Percentiles rank a stretch among this genome's conserved stretches.
These are phyloP conservation scores for Beauveria sp. DNA, from an alignment of 2,329 filamentous ascomycete species.

Conservation along the genomic window DNA sequence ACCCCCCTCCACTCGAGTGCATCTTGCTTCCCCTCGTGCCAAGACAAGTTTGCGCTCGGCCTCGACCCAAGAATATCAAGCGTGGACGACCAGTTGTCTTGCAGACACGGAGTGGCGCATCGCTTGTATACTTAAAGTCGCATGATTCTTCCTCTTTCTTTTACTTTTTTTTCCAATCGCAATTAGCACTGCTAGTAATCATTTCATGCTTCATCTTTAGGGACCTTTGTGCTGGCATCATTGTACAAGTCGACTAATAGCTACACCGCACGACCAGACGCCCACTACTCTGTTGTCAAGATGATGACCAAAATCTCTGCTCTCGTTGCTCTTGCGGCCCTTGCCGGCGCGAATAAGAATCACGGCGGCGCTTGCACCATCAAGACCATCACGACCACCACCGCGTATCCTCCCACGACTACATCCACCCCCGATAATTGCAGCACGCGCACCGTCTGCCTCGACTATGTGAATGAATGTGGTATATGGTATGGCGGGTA, in stretches of 20 bases:
- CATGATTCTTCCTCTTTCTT: not conserved
- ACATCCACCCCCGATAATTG: slow-evolving; percentile 15
- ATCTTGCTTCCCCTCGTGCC: no score
- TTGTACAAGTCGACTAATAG: no score
- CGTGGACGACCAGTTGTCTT: not conserved
- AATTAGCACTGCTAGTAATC: not conserved
- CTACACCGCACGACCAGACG: not conserved
- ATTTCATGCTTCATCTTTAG: no score
- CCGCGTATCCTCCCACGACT: not conserved
- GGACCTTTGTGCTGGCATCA: no score
- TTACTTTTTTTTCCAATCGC: no score
- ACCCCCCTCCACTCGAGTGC: no score
- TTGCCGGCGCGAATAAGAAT: slow-evolving; percentile 9
- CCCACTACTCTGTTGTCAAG: not conserved
- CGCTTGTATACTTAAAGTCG: not conserved
- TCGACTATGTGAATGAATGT: slow-evolving; percentile 19
- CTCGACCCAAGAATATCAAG: not conserved
- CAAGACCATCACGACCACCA: slow-evolving; percentile 12
- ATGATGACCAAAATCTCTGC: slow-evolving; percentile 1
- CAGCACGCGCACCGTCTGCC: slow-evolving; percentile 19
- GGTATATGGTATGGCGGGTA: slow-evolving; percentile 20
- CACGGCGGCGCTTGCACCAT: slow-evolving; percentile 14
- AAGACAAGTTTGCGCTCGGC: no score
- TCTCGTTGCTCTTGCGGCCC: not conserved
- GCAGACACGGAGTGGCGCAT: not conserved